Percentiles rank a stretch among this genome's conserved stretches.
Evolutionary conservation across 148 eudicot species (phyloP).

Genomic region (Nyssa sinensis): DNA sequence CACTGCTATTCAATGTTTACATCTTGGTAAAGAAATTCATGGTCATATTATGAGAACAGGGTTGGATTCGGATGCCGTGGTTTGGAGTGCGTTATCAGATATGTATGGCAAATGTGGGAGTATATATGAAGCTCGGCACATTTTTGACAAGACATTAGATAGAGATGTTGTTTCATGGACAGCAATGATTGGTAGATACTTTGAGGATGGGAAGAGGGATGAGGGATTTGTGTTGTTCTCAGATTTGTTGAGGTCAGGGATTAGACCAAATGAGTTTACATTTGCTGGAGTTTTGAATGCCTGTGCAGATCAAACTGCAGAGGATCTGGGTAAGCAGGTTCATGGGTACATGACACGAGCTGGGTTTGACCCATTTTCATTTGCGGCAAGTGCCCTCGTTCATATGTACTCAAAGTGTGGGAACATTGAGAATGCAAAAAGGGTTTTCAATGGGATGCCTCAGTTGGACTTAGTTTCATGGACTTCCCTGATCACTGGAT

Average conservation of each 20-base stretch:
- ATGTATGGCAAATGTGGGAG: not conserved
- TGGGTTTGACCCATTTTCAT: constrained; percentile 1
- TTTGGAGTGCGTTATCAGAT: not conserved
- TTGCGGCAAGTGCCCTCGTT: constrained; percentile 12
- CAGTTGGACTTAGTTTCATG: constrained; percentile 14
- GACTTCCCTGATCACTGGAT: constrained; percentile 21
- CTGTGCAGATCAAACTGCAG: not conserved
- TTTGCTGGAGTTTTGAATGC: not conserved
- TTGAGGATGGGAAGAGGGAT: not conserved
- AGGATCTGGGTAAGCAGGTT: not conserved
- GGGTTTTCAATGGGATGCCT: constrained; percentile 4
- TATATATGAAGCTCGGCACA: not conserved
- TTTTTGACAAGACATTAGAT: not conserved
- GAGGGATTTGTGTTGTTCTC: not conserved
- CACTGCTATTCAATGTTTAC: not conserved
- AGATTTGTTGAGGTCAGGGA: not conserved
- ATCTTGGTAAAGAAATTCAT: not conserved
- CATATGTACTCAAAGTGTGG: constrained; percentile 22
- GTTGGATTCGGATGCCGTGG: not conserved
- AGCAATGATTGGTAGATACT: not conserved
- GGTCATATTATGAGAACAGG: not conserved
- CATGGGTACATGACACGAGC: not conserved
- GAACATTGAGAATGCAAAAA: constrained; percentile 10
- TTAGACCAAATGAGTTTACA: not conserved
- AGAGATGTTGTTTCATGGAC: constrained; percentile 3